A percentile compares a stretch with the other conserved stretches of the same genome.
phyloP scores from a whole-genome alignment of 2,329 filamentous ascomycete genomes.

The Fusarium xyrophilum region DNA sequence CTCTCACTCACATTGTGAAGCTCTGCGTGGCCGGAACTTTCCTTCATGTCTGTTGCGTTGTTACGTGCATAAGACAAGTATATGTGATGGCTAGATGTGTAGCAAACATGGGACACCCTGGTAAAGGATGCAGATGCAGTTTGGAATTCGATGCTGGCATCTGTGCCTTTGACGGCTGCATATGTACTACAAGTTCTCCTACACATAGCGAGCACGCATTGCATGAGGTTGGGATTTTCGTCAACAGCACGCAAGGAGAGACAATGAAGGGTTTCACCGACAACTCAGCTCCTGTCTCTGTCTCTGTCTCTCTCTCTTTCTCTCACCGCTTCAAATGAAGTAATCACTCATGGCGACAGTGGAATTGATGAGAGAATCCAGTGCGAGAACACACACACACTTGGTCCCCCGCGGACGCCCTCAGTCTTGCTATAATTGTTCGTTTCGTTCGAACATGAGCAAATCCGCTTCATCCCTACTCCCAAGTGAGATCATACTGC shows the following conservation, averaged over 20 bases:
- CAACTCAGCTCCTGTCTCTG: conserved; percentile 1
- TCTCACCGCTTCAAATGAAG: conserved; percentile 26
- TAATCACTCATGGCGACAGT: neutral
- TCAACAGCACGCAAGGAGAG: conserved; percentile 1
- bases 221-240: conserved; percentile 16
- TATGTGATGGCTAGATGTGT: conserved; percentile 12
- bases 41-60: conserved; percentile 12
- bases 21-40: conserved; percentile 13
- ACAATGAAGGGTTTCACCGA: conserved; percentile 17
- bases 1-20: conserved; percentile 8
- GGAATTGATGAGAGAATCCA: neutral
- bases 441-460: conserved; percentile 14
- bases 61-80: conserved; percentile 23
- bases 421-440: conserved; percentile 2
- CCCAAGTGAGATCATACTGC: conserved; percentile 18
- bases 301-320: too few species aligned
- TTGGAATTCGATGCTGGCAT: conserved; percentile 20
- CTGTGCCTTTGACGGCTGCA: conserved; percentile 25
- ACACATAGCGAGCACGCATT: conserved; percentile 3
- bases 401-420: neutral
- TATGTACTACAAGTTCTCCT: neutral
- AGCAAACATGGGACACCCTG: conserved; percentile 9
- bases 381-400: neutral
- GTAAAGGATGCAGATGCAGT: conserved; percentile 15
- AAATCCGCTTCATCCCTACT: conserved; percentile 15